These are phyloP conservation scores for Phytophthora nicotianae DNA, from an alignment of 352 stramenopile genomes.

Conservation along the genomic window DNA sequence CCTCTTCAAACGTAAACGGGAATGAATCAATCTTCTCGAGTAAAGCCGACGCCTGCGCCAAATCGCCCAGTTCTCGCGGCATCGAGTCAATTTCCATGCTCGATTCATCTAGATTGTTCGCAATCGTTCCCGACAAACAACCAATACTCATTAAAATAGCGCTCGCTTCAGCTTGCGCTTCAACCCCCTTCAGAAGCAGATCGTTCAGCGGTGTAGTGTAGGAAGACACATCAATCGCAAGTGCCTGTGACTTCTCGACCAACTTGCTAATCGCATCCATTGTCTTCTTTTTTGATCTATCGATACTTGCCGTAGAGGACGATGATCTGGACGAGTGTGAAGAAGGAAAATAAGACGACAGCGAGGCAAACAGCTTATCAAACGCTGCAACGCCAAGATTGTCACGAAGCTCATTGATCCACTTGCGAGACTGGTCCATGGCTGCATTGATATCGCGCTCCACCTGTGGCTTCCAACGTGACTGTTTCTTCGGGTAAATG, in stretches of 20 bases:
- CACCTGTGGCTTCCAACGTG: conserved; percentile 83
- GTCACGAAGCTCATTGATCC: conserved; percentile 80
- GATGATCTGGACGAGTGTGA: conserved; percentile 33
- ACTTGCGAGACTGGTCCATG: conserved; percentile 71
- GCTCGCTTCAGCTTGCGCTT: conserved; percentile 53
- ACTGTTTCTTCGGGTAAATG: conserved; percentile 78
- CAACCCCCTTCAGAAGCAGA: conserved; percentile 52
- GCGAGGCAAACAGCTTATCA: conserved; percentile 62
- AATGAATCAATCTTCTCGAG: conserved; percentile 72
- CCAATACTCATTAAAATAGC: conserved; percentile 67
- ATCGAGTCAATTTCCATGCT: conserved; percentile 32
- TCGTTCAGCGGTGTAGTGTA: conserved; percentile 68
- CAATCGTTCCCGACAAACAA: conserved; percentile 28
- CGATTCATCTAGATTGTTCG: conserved; percentile 4
- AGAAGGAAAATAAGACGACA: conserved; percentile 33
- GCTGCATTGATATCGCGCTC: conserved; percentile 78
- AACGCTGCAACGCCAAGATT: conserved; percentile 61
- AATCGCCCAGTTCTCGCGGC: conserved; percentile 42
- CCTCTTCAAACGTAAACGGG: conserved; percentile 81
- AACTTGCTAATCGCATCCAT: conserved; percentile 71
- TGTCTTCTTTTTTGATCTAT: conserved; percentile 65
- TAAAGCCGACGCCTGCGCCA: conserved; percentile 55
- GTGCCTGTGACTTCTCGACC: conserved; percentile 63
- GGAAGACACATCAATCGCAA: conserved; percentile 68
- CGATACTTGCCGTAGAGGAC: conserved; percentile 18